phyloP scores from a whole-genome alignment of 2,329 filamentous ascomycete genomes.

The Colletotrichum phormii region DNA sequence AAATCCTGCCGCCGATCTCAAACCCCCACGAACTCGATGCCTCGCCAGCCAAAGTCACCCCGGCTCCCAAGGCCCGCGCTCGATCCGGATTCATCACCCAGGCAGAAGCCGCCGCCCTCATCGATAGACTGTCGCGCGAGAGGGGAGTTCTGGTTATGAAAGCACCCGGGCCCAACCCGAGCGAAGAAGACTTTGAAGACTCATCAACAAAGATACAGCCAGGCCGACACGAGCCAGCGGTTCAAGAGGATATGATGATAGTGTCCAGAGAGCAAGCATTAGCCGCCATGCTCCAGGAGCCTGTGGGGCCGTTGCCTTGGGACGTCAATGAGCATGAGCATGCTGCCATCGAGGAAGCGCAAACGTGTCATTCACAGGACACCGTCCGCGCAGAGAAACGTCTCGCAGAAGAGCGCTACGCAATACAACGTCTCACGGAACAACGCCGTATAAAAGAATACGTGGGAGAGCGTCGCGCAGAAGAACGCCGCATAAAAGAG shows the following conservation, averaged over 20 bases:
- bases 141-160: not conserved
- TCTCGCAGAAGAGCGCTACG: too few species aligned
- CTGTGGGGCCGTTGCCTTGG: not conserved
- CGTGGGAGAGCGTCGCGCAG: not conserved
- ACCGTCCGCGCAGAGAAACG: not conserved
- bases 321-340: not conserved
- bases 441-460: too few species aligned
- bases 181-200: not conserved
- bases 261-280: not conserved
- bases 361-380: not conserved
- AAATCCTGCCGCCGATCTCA: not conserved
- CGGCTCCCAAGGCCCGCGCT: not conserved
- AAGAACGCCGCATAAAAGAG: not conserved
- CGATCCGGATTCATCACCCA: not conserved
- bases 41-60: not conserved
- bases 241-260: not conserved
- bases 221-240: not conserved
- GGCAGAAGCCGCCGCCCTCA: not conserved
- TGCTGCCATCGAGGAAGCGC: not conserved
- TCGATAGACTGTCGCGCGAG: not conserved
- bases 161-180: not conserved
- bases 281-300: not conserved
- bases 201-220: not conserved
- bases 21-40: not conserved
- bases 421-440: too few species aligned